phyloP scores from a whole-genome alignment of 2,329 filamentous ascomycete genomes.

The Trichoderma sp. region DNA sequence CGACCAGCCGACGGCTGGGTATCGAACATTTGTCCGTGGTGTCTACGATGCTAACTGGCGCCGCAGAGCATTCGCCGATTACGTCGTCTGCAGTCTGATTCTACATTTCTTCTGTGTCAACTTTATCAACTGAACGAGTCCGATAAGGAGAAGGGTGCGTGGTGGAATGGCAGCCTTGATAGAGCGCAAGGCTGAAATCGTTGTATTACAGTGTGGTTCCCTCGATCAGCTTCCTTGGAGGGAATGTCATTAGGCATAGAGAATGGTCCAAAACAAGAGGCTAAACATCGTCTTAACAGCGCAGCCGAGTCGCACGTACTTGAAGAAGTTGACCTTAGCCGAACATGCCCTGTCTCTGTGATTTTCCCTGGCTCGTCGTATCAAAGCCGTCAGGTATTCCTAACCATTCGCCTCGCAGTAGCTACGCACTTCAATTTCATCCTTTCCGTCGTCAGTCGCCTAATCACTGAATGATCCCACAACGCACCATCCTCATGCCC shows the following conservation, averaged over 20 bases:
- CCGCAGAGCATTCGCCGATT: slow-evolving; percentile 89
- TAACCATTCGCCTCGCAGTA: too few species aligned
- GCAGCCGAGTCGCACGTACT: too few species aligned
- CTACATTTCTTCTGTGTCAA: slow-evolving; percentile 99
- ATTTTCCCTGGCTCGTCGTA: too few species aligned
- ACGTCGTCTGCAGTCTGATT: slow-evolving; percentile 89
- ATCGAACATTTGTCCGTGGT: neutral
- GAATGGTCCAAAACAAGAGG: slow-evolving; percentile 31
- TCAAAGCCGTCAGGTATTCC: too few species aligned
- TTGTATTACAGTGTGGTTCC: neutral
- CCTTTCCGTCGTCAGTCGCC: slow-evolving; percentile 29
- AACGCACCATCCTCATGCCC: slow-evolving; percentile 30
- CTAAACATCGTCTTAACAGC: slow-evolving; percentile 30
- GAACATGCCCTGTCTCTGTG: too few species aligned
- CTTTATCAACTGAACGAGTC: slow-evolving; percentile 85
- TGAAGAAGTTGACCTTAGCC: too few species aligned
- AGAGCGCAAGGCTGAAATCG: neutral
- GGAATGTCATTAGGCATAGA: slow-evolving; percentile 18
- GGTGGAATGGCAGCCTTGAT: slow-evolving; percentile 1
- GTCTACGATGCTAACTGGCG: slow-evolving; percentile 29
- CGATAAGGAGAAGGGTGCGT: slow-evolving; percentile 1
- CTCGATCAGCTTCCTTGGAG: neutral
- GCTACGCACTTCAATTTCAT: too few species aligned
- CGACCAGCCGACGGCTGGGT: neutral
- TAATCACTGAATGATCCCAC: slow-evolving; percentile 31